Evolutionary conservation across 2,329 filamentous ascomycete genomes (phyloP).

Genomic region (Emergomyces africanus): DNA sequence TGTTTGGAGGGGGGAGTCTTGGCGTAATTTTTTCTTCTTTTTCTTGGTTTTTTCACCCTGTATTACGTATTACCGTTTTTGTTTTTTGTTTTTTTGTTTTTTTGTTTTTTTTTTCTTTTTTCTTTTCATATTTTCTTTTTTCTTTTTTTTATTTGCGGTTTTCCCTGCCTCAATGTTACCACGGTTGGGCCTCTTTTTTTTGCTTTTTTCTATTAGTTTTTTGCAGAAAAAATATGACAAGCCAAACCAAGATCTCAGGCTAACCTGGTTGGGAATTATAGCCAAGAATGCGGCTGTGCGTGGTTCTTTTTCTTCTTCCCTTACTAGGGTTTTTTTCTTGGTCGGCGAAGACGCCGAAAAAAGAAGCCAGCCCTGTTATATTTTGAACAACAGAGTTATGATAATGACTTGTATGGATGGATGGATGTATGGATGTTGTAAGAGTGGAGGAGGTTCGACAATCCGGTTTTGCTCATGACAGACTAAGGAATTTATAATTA

Average conservation of each 20-base stretch:
- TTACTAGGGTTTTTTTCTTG: no score
- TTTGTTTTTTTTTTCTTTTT: neutral
- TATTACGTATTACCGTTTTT: neutral
- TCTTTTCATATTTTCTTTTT: neutral
- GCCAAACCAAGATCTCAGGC: neutral
- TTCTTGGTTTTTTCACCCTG: no score
- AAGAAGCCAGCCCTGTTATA: neutral
- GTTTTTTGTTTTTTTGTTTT: neutral
- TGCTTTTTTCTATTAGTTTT: neutral
- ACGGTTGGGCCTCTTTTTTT: neutral
- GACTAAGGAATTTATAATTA: neutral
- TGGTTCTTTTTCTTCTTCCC: no score
- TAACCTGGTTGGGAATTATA: neutral
- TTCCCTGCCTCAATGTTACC: neutral
- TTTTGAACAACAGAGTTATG: neutral
- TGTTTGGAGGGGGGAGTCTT: neutral
- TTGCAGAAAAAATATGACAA: neutral
- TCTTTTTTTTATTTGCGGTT: neutral
- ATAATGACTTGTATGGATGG: neutral
- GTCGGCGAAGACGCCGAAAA: neutral
- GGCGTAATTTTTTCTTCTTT: neutral
- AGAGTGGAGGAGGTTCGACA: neutral
- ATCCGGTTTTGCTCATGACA: neutral
- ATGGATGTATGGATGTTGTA: neutral
- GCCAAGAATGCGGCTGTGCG: neutral